These are phyloP conservation scores for Cryptococcus jaspeensis DNA, from an alignment of 1,284 basidiomycete species.

Conservation along the genomic window DNA sequence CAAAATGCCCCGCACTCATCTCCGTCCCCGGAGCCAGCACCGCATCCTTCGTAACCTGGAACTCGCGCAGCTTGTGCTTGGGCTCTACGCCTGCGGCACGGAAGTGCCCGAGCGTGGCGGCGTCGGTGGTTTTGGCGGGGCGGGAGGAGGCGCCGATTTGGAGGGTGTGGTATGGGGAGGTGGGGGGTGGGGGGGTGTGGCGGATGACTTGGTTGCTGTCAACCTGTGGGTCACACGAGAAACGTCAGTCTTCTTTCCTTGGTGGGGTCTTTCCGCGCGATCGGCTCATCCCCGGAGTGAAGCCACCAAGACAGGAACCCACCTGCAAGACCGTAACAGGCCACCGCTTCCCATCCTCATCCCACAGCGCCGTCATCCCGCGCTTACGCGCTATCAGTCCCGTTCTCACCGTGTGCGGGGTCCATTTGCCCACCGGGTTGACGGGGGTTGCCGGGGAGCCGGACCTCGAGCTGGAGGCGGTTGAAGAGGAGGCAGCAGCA, in stretches of 20 bases:
- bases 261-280: neutral
- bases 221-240: conserved; percentile 45
- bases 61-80: conserved; percentile 87
- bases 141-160: conserved; percentile 78
- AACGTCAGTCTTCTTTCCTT: neutral
- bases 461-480: conserved; percentile 3
- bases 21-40: conserved; percentile 86
- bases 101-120: conserved; percentile 84
- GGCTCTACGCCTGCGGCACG: conserved; percentile 74
- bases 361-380: conserved; percentile 94
- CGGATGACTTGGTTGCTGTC: conserved; percentile 54
- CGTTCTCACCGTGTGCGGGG: conserved; percentile 79
- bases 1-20: conserved; percentile 90
- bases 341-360: conserved; percentile 77
- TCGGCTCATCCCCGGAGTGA: neutral
- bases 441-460: conserved; percentile 6
- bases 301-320: conserved; percentile 29
- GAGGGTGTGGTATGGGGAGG: conserved; percentile 71
- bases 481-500: conserved; percentile 13
- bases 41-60: conserved; percentile 83
- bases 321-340: conserved; percentile 96
- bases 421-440: conserved; percentile 59
- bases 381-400: conserved; percentile 95
- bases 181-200: conserved; percentile 36
- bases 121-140: conserved; percentile 64